Evolutionary conservation across 371 early-diverging fungal genomes (phyloP).

Genomic region (Choanephora cucurbitarum): DNA sequence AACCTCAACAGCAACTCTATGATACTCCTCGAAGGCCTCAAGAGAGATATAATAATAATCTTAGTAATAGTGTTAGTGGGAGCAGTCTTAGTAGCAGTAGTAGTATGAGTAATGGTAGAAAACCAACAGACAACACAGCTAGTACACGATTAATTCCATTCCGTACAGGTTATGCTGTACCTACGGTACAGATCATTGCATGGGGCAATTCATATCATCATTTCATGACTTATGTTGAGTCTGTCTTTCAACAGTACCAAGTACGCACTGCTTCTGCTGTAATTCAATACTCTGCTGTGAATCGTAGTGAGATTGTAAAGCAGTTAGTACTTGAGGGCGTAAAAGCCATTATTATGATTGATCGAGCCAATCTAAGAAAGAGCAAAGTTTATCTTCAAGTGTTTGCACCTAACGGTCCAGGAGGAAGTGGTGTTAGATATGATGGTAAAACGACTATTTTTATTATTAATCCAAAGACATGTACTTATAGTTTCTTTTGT

Average conservation of each 20-base stretch:
- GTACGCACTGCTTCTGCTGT: slow-evolving; percentile 18
- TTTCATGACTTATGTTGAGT: slow-evolving; percentile 16
- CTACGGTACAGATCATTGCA: slow-evolving; percentile 26
- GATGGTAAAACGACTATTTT: too few species aligned
- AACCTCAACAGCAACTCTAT: too few species aligned
- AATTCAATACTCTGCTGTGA: slow-evolving; percentile 11
- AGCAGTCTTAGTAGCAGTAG: neutral
- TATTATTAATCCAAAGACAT: too few species aligned
- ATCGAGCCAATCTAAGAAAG: slow-evolving; percentile 11
- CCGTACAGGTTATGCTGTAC: slow-evolving; percentile 15
- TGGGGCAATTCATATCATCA: slow-evolving; percentile 16
- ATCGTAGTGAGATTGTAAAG: slow-evolving; percentile 17
- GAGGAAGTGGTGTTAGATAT: slow-evolving; percentile 20
- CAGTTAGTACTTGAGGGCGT: slow-evolving; percentile 34
- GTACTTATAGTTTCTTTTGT: neutral
- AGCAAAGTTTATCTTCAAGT: slow-evolving; percentile 26
- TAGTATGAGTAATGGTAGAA: neutral
- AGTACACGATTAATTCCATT: neutral
- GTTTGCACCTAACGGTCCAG: slow-evolving; percentile 20
- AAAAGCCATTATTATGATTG: slow-evolving; percentile 28
- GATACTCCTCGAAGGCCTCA: too few species aligned
- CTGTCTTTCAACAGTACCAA: slow-evolving; percentile 12
- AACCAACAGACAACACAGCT: neutral
- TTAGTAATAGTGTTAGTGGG: too few species aligned
- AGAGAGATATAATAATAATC: too few species aligned